A percentile compares a stretch with the other conserved stretches of the same genome.
These are phyloP conservation scores for Elsinoe perseae DNA, from an alignment of 2,329 filamentous ascomycete species.

Conservation along the genomic window DNA sequence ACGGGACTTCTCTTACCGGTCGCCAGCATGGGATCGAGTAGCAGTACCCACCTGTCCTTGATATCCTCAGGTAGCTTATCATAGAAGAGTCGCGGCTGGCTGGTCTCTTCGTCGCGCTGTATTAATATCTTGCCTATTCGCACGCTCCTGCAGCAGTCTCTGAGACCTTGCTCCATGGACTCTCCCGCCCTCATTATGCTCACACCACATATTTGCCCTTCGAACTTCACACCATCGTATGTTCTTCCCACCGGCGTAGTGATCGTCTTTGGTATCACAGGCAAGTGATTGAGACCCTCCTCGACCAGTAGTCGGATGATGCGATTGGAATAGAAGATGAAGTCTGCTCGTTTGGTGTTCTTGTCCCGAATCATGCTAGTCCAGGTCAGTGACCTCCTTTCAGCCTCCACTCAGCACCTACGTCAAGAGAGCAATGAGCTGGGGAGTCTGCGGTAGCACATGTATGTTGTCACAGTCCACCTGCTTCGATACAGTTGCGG, in stretches of 20 bases:
- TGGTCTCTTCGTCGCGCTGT: constrained; percentile 91
- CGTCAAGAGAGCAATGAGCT: constrained; percentile 96
- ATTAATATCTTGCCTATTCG: constrained; percentile 98
- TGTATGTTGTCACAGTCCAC: constrained; percentile 81
- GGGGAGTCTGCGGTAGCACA: constrained; percentile 84
- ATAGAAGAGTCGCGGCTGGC: constrained; percentile 88
- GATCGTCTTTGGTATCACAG: constrained; percentile 79
- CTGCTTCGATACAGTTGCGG: constrained; percentile 77
- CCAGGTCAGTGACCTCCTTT: constrained; percentile 8
- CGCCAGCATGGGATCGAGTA: constrained; percentile 98
- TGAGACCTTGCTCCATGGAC: constrained; percentile 93
- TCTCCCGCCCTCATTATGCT: constrained; percentile 98
- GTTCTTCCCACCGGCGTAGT: constrained; percentile 82
- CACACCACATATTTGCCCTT: constrained; percentile 97
- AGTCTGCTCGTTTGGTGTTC: constrained; percentile 83
- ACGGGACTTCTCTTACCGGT: constrained; percentile 57
- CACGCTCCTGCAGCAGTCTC: constrained; percentile 96
- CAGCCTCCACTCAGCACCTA: constrained; percentile 44
- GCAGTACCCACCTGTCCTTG: constrained; percentile 79
- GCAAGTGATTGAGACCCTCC: constrained; percentile 93
- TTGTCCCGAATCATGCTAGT: constrained; percentile 88
- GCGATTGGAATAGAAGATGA: constrained; percentile 98
- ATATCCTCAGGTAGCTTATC: constrained; percentile 96
- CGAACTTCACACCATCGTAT: constrained; percentile 87
- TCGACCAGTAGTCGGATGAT: constrained; percentile 96